Conservation (phyloP, 768 basidiomycete species). For the Hebeloma cylindrosporum region DNA sequence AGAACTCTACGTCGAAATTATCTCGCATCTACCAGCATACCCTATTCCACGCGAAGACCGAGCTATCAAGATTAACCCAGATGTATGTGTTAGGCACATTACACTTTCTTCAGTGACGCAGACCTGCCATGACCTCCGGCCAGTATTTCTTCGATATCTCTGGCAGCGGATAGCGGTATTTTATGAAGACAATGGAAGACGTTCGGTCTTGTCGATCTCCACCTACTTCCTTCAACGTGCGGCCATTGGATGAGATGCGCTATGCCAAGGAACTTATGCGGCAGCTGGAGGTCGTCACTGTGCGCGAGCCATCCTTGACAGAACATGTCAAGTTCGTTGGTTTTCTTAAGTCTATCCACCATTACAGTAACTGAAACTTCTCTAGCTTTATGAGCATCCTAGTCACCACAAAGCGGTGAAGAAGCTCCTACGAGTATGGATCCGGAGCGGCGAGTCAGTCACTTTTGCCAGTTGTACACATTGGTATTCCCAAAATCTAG, state of each 20-base stretch:
- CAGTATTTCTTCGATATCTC: constrained; percentile 7
- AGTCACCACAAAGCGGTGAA: too few relatives aligned
- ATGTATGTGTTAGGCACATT: background rate
- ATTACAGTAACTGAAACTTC: background rate
- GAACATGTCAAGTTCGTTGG: constrained; percentile 14
- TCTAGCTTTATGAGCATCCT: too few relatives aligned
- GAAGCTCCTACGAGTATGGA: too few relatives aligned
- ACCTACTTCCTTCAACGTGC: too few relatives aligned
- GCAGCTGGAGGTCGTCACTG: constrained; percentile 19
- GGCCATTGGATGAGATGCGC: background rate
- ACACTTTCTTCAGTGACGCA: constrained; percentile 7
- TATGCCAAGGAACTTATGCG: constrained; percentile 11
- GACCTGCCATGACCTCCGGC: constrained; percentile 15
- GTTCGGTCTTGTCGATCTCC: background rate
- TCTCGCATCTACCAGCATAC: constrained; percentile 2
- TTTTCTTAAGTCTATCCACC: background rate
- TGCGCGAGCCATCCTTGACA: constrained; percentile 11
- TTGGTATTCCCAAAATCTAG: too few relatives aligned
- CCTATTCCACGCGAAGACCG: constrained; percentile 1
- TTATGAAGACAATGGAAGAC: background rate
- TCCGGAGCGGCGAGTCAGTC: too few relatives aligned
- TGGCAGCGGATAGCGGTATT: constrained; percentile 20
- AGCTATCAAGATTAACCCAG: background rate
- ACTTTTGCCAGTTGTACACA: too few relatives aligned
- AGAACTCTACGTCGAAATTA: constrained; percentile 12